Evolutionary conservation across 306 rosid species (phyloP), one percentile per base, ranked within the genome.

Genomic region (Vicia sativa): DNA sequence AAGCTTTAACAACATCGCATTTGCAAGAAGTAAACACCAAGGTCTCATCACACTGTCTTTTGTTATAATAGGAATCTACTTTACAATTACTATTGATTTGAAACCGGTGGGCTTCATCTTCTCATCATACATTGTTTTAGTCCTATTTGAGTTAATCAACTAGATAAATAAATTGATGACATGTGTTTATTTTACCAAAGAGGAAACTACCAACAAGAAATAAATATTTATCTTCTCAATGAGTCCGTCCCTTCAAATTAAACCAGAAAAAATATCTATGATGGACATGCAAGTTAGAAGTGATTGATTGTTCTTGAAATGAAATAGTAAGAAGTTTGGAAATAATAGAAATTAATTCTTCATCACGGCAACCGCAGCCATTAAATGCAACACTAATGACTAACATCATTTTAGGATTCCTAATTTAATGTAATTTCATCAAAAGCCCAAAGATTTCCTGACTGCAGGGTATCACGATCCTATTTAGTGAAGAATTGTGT

Each of bases 91-190:
- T n/a, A 31, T 70, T 71, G 57, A 61, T 68, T 63, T 68, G 64
- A 67, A 59, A 58, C 70, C 50, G 19, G 3, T 56, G 41, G 34
- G 57, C 31, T 52, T 42, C 38, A 13, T 34, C 16, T 34, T 35
- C 68, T 55, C 75, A 67, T 76, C 56, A 57, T 45, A 48, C 28
- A 14, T 45, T 19, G 19, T 56, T 12, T 65, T 58, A 43, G 70
- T 75, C 80, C 80, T 21, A 58, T 64, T 75, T 18, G 67, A 71
- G 75, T n/a, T 35, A 43, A 65, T 52, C 67, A 70, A 43, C 70
- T 48, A 57, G 21, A 53, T 29, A 18, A 9, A 23, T 12, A 34
- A 34, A 34, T 19, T 7, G 15, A 2, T 75, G 38, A 66, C 59
- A 52, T 55, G 21, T 3, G 11, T 0, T 25, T 26, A 8, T 12